Conservation (phyloP, 495 filamentous ascomycete species). For the Xanthoparmelia taractica region DNA sequence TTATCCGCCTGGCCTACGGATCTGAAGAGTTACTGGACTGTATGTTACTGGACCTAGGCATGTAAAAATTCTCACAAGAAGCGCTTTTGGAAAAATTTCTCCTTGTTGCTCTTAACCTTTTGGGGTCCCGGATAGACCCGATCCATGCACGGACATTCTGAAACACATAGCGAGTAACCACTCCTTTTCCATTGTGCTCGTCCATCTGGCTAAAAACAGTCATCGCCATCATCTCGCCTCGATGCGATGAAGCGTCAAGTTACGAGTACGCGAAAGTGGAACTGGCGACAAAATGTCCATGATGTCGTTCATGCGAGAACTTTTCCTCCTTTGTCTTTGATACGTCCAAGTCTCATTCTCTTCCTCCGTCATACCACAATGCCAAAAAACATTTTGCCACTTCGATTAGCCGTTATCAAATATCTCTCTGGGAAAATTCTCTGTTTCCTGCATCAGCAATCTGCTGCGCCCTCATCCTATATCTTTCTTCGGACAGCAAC, state of each 20-base stretch:
- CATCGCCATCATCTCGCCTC: conserved; percentile 1
- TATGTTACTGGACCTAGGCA: not conserved
- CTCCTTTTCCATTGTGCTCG: not conserved
- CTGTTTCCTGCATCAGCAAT: not conserved
- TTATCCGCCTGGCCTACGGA: not conserved
- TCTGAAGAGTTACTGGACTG: not conserved
- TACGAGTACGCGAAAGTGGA: not conserved
- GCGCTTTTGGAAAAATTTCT: not conserved
- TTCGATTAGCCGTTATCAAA: not conserved
- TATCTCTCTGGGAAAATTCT: too few species aligned
- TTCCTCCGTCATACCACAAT: not conserved
- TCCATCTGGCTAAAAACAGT: not conserved
- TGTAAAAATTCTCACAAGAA: not conserved
- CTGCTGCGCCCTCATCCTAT: not conserved
- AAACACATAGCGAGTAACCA: not conserved
- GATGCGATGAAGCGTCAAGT: conserved; percentile 9
- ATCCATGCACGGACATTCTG: conserved; percentile 1
- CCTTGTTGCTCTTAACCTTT: not conserved
- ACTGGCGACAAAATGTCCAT: too few species aligned
- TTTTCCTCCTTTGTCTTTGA: not conserved
- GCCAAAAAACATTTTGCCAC: not conserved
- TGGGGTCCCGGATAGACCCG: not conserved
- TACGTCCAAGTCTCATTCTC: not conserved
- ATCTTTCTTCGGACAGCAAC: not conserved
- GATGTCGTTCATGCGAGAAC: not conserved